phyloP scores from a whole-genome alignment of 148 eudicot species.

The Polygonum aviculare region DNA sequence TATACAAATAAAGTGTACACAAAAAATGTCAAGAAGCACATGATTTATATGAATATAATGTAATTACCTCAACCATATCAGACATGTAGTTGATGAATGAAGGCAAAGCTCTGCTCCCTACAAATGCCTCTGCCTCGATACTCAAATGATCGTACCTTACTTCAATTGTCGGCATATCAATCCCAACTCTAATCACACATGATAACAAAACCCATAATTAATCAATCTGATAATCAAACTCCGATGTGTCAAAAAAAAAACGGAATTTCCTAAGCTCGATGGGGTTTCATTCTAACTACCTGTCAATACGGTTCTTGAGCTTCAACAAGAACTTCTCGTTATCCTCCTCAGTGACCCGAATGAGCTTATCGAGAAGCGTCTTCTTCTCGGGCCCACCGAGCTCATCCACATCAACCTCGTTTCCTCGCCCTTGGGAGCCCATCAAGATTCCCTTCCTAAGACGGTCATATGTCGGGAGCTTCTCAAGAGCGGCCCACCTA shows the following conservation, averaged over 20 bases:
- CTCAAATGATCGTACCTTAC: conserved; percentile 55
- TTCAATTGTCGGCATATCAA: conserved; percentile 58
- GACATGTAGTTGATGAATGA: conserved; percentile 32
- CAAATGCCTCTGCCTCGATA: conserved; percentile 46
- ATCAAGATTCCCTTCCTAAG: conserved; percentile 40
- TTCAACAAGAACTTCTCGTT: conserved; percentile 53
- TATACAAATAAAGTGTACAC: too few species aligned
- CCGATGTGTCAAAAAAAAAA: too few species aligned
- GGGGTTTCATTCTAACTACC: conserved; percentile 15
- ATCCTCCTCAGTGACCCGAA: conserved; percentile 48
- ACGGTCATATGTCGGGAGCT: conserved; percentile 47
- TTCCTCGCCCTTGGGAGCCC: conserved; percentile 23
- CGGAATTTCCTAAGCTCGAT: too few species aligned
- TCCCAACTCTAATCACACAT: conserved; percentile 42
- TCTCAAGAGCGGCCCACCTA: conserved; percentile 60
- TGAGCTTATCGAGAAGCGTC: conserved; percentile 33
- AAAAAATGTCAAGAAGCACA: too few species aligned
- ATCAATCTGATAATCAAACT: not conserved
- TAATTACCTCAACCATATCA: not conserved
- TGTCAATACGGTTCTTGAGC: conserved; percentile 39
- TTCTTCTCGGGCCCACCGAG: conserved; percentile 35
- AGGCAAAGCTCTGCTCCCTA: conserved; percentile 57
- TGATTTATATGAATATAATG: not conserved
- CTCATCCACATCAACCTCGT: conserved; percentile 35
- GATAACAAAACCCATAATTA: not conserved